Evolutionary conservation across 2,329 filamentous ascomycete species (phyloP).

Genomic region (Dichotomopilus funicola): DNA sequence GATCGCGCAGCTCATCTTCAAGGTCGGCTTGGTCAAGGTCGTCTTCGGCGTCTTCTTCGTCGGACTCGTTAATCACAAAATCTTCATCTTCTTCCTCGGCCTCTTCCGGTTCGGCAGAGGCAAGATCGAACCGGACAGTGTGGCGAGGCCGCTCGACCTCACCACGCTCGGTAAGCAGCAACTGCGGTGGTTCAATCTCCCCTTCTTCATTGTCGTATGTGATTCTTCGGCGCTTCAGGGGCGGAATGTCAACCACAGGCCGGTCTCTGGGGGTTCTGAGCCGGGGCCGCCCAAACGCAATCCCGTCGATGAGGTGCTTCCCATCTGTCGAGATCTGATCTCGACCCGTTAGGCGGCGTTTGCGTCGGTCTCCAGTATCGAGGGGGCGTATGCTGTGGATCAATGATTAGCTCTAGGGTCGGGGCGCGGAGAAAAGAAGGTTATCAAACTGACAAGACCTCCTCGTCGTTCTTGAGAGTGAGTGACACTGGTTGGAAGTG

Average conservation of each 20-base stretch:
- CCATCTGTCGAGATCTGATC: constrained; percentile 75
- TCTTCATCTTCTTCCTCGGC: constrained; percentile 14
- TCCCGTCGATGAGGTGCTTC: constrained; percentile 74
- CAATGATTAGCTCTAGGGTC: background rate
- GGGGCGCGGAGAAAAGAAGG: constrained; percentile 23
- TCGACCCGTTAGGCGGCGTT: constrained; percentile 67
- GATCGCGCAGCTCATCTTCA: constrained; percentile 20
- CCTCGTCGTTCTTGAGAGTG: constrained; percentile 74
- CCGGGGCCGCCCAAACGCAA: constrained; percentile 73
- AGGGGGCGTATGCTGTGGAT: constrained; percentile 66
- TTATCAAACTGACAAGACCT: constrained; percentile 59
- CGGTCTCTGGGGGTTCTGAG: constrained; percentile 53
- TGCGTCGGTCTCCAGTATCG: constrained; percentile 64
- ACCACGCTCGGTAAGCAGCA: constrained; percentile 28
- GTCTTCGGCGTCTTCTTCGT: constrained; percentile 18
- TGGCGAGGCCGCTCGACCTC: constrained; percentile 26
- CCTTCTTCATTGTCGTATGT: constrained; percentile 33
- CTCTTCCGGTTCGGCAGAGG: constrained; percentile 31
- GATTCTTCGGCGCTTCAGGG: constrained; percentile 61
- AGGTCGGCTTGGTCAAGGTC: constrained; percentile 17
- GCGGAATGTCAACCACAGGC: constrained; percentile 64
- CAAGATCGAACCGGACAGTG: constrained; percentile 23
- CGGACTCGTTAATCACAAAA: constrained; percentile 15
- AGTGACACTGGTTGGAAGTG: constrained; percentile 70
- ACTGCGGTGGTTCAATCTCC: constrained; percentile 31